These are phyloP conservation scores for Rubroboletus pulcherrimus DNA, from an alignment of 768 basidiomycete species.

Conservation along the genomic window DNA sequence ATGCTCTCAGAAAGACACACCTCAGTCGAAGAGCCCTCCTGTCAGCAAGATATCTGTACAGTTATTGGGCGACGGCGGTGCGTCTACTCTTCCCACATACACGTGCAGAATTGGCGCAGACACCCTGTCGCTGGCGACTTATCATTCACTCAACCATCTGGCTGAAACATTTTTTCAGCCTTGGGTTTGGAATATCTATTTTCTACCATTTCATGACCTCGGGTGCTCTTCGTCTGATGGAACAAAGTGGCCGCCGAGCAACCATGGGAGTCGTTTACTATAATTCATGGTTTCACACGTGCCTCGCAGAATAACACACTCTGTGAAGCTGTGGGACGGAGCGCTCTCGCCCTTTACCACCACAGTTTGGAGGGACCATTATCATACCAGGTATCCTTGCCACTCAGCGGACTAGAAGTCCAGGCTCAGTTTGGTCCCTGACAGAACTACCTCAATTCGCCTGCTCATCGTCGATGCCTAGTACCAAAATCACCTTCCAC, in stretches of 20 bases:
- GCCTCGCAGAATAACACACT: not conserved
- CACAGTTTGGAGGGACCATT: not conserved
- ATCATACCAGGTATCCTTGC: not conserved
- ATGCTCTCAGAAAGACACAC: no score
- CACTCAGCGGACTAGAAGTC: not conserved
- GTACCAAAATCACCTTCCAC: not conserved
- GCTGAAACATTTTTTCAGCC: no score
- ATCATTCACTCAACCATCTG: no score
- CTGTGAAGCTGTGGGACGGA: not conserved
- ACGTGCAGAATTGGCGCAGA: no score
- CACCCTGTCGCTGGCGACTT: no score
- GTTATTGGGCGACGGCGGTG: no score
- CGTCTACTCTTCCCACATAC: no score
- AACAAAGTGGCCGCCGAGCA: not conserved
- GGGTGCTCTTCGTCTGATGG: no score
- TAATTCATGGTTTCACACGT: not conserved
- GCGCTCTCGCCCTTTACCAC: not conserved
- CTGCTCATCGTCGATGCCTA: not conserved
- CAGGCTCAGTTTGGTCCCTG: not conserved
- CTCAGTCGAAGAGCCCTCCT: no score
- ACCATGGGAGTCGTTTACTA: not conserved
- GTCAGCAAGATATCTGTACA: no score
- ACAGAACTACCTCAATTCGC: not conserved
- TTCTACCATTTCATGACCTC: no score
- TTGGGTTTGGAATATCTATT: no score